Evolutionary conservation across 2,329 filamentous ascomycete genomes (phyloP).

Genomic region (Ophiostoma sp.): DNA sequence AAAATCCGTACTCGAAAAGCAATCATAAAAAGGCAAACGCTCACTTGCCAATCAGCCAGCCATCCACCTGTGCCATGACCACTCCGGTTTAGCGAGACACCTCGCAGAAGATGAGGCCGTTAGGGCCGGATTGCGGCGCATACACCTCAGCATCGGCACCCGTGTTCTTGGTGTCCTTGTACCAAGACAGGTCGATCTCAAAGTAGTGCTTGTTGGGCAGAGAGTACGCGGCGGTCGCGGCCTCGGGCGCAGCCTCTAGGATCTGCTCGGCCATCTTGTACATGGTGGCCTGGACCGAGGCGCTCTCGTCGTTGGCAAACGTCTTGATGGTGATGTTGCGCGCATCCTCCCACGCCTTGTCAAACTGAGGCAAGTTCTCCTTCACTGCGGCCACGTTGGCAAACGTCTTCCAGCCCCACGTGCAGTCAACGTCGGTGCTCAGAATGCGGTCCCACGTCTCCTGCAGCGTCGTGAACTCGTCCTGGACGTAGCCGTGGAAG

Average conservation of each 20-base stretch:
- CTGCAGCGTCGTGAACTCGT: constrained; percentile 87
- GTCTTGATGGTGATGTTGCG: constrained; percentile 83
- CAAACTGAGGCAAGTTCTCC: constrained; percentile 65
- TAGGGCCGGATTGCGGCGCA: constrained; percentile 87
- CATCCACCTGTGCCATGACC: not conserved
- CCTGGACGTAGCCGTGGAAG: constrained; percentile 90
- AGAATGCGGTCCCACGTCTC: constrained; percentile 96
- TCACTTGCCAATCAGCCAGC: not conserved
- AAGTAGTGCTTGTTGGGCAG: constrained; percentile 99
- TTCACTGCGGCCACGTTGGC: constrained; percentile 65
- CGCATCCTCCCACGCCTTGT: constrained; percentile 75
- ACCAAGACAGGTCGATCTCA: constrained; percentile 95
- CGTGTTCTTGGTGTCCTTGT: constrained; percentile 92
- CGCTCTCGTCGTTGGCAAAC: constrained; percentile 86
- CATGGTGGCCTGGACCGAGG: constrained; percentile 96
- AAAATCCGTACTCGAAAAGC: not conserved
- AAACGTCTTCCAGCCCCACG: constrained; percentile 83
- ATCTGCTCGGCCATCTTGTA: constrained; percentile 97
- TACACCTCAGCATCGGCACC: constrained; percentile 95
- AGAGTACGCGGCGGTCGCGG: constrained; percentile 74
- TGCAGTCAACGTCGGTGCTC: constrained; percentile 85
- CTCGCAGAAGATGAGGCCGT: constrained; percentile 93
- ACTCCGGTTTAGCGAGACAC: constrained; percentile 58
- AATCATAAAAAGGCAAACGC: not conserved
- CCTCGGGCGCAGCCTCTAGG: constrained; percentile 69